These are phyloP conservation scores for Aspergillus kassunensis DNA, from an alignment of 495 filamentous ascomycete species.

Conservation along the genomic window DNA sequence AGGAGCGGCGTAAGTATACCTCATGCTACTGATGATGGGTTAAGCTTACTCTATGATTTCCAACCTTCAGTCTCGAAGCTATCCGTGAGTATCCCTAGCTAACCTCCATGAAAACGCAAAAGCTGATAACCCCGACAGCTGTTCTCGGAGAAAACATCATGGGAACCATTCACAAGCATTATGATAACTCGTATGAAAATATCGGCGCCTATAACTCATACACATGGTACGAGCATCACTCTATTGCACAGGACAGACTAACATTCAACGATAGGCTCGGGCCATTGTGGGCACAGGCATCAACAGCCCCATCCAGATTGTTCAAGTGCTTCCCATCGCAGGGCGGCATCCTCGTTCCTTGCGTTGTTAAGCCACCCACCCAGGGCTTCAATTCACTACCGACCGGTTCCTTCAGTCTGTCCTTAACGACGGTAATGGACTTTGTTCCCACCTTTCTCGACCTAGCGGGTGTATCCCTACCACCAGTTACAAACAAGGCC, in stretches of 20 bases:
- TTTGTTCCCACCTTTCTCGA: not conserved
- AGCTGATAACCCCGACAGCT: not conserved
- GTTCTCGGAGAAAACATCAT: conserved; percentile 30
- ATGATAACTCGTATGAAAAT: conserved; percentile 50
- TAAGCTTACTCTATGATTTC: not conserved
- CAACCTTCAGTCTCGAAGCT: not conserved
- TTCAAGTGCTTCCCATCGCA: conserved; percentile 52
- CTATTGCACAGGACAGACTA: not conserved
- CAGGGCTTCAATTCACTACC: not conserved
- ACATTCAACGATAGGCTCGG: conserved; percentile 18
- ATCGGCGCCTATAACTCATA: conserved; percentile 48
- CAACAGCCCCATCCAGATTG: conserved; percentile 48
- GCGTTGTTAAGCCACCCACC: conserved; percentile 26
- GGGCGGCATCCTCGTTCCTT: conserved; percentile 48
- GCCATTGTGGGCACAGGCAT: conserved; percentile 52
- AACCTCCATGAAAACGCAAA: not conserved
- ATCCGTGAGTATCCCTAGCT: not conserved
- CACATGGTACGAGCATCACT: conserved; percentile 39
- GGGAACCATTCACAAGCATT: conserved; percentile 44
- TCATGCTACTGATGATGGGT: not conserved
- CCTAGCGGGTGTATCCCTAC: not conserved
- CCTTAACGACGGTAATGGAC: not conserved
- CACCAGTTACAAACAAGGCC: not conserved
- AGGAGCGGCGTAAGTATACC: conserved; percentile 21
- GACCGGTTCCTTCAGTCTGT: not conserved